Evolutionary conservation across 2,329 filamentous ascomycete genomes (phyloP), one percentile per base, ranked within the genome.

Genomic region (Aurifilum marmelostoma): DNA sequence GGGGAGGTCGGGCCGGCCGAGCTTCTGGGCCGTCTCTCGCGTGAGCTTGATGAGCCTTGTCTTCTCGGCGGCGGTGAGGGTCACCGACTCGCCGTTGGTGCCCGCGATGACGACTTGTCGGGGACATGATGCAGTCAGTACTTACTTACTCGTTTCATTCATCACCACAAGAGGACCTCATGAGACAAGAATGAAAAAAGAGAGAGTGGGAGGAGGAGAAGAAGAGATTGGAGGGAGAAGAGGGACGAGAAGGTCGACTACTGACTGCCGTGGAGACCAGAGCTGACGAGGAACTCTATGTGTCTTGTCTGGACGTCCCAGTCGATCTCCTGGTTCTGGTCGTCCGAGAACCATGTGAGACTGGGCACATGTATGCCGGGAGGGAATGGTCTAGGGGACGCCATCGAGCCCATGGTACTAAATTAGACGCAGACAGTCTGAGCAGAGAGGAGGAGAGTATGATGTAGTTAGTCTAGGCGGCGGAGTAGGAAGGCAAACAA

Each of bases 81-180:
- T 90, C 3, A 92, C 89, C 11, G 91, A 89, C 79, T 93, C 91
- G 73, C 91, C 91, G 74, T 92, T 93, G 72, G 89, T 91, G 64
- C 91, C 91, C 75, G 91, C 89, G 56, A 89, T 88, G 60, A 91
- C 88, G 69, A 93, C 79, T 76, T 63, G 39, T n/a, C n/a, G n/a
- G 37, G 68, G 72, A 75, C 27, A 72, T 72, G 47, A n/a, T 39
- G 37, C 34, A 16, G 41, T 29, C 12, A 59, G 21, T 59, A 34
- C 34, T 4, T 34, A 34, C 4, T 4, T 34, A 34, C 4, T 34
- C 34, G n/a, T n/a, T n/a, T n/a, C n/a, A n/a, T n/a, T n/a, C n/a
- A n/a, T n/a, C n/a, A n/a, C n/a, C n/a, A n/a, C n/a, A n/a, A n/a
- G n/a, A n/a, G n/a, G n/a, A 9, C 7, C 34, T 59, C 24, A 29